These are phyloP conservation scores for Anisogramma anomala DNA, from an alignment of 2,329 filamentous ascomycete species.

Conservation along the genomic window DNA sequence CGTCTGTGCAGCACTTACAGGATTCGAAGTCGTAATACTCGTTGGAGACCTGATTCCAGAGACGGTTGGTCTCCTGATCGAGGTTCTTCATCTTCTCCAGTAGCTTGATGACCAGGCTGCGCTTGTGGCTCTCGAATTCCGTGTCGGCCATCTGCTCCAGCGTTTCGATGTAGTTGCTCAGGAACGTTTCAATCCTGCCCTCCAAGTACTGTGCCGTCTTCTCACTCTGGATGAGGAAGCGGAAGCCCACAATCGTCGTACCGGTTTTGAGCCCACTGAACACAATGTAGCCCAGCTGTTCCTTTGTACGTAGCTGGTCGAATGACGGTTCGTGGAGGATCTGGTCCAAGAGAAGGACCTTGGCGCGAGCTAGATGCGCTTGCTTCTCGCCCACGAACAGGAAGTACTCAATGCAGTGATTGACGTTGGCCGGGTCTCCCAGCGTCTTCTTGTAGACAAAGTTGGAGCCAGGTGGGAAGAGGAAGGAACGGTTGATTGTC, in stretches of 20 bases:
- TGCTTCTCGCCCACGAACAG: conserved; percentile 58
- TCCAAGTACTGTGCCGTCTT: conserved; percentile 75
- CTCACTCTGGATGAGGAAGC: conserved; percentile 90
- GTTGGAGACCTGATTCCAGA: conserved; percentile 75
- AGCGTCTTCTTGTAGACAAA: conserved; percentile 71
- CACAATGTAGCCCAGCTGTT: conserved; percentile 94
- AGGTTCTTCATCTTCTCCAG: conserved; percentile 91
- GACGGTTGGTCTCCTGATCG: conserved; percentile 66
- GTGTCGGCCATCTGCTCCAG: conserved; percentile 66
- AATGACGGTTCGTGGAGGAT: conserved; percentile 90
- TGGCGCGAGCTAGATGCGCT: conserved; percentile 61
- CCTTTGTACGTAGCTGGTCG: conserved; percentile 88
- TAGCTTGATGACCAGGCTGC: conserved; percentile 74
- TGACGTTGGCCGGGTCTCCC: conserved; percentile 79
- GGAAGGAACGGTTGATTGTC: conserved; percentile 63
- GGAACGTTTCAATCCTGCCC: conserved; percentile 74
- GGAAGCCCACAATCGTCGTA: conserved; percentile 70
- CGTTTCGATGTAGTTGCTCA: conserved; percentile 53
- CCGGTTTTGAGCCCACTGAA: conserved; percentile 66
- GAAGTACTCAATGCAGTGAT: conserved; percentile 73
- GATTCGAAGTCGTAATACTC: conserved; percentile 87
- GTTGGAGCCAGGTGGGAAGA: conserved; percentile 70
- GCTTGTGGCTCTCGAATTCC: conserved; percentile 85
- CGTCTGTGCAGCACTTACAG: conserved; percentile 40
- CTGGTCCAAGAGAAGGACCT: conserved; percentile 72